Evolutionary conservation across 2,329 filamentous ascomycete genomes (phyloP).

Genomic region (Plenodomus lindquistii): DNA sequence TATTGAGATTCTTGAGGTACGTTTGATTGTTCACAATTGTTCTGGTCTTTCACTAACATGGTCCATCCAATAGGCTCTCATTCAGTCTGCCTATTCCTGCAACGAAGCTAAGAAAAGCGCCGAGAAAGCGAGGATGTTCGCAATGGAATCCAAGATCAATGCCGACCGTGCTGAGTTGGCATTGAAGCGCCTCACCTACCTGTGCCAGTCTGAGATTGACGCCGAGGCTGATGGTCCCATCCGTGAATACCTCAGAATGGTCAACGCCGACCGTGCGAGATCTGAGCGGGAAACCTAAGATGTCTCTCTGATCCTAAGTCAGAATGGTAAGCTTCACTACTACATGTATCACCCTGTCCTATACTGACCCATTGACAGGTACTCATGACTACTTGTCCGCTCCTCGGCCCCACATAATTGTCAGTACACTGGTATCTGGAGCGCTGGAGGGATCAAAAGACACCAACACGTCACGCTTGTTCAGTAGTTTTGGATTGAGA

Average conservation of each 20-base stretch:
- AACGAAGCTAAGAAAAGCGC: conserved; percentile 23
- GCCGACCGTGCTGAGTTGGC: conserved; percentile 12
- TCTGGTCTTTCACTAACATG: conserved; percentile 12
- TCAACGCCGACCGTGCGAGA: too few species aligned
- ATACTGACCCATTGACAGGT: too few species aligned
- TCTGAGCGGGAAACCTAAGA: neutral
- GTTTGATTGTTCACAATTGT: conserved; percentile 7
- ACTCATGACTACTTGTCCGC: too few species aligned
- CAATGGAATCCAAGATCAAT: conserved; percentile 25
- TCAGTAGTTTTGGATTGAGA: too few species aligned
- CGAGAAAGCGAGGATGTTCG: conserved; percentile 22
- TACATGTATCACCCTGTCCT: too few species aligned
- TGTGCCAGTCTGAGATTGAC: conserved; percentile 16
- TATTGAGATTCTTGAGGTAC: conserved; percentile 32
- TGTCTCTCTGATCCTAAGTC: conserved; percentile 1
- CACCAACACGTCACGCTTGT: too few species aligned
- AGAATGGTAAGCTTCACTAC: neutral
- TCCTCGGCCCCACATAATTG: too few species aligned
- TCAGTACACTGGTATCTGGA: too few species aligned
- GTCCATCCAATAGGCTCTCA: conserved; percentile 20
- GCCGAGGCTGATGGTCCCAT: conserved; percentile 13
- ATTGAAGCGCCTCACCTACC: conserved; percentile 10
- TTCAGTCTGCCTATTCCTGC: conserved; percentile 20
- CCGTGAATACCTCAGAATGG: conserved; percentile 1
- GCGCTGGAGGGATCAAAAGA: too few species aligned